Evolutionary conservation across 2,329 filamentous ascomycete genomes (phyloP).

Genomic region (Passalora sequoiae): DNA sequence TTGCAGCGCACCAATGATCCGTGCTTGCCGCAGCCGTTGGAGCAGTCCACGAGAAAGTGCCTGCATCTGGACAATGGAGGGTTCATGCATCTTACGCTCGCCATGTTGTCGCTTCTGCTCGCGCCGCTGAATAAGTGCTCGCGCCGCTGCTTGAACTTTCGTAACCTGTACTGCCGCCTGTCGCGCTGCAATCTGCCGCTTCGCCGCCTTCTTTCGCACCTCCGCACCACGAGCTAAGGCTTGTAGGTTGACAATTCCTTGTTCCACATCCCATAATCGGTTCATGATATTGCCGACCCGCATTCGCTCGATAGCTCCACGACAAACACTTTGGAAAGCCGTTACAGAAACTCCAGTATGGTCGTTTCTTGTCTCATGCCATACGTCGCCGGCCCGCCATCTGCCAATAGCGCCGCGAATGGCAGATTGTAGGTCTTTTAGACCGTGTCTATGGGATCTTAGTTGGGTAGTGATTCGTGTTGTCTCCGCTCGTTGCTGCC

Average conservation of each 20-base stretch:
- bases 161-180: slow-evolving; percentile 58
- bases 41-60: slow-evolving; percentile 40
- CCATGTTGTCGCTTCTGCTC: slow-evolving; percentile 29
- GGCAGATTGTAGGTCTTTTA: slow-evolving; percentile 40
- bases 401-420: slow-evolving; percentile 52
- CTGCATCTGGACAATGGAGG: slow-evolving; percentile 34
- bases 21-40: slow-evolving; percentile 33
- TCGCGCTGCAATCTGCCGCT: slow-evolving; percentile 47
- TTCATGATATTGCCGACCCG: slow-evolving; percentile 79
- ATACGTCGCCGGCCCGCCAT: slow-evolving; percentile 49
- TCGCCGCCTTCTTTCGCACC: slow-evolving; percentile 54
- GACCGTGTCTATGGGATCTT: slow-evolving; percentile 42
- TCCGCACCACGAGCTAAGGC: slow-evolving; percentile 55
- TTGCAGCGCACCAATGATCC: slow-evolving; percentile 28
- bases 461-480: slow-evolving; percentile 45
- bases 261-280: slow-evolving; percentile 78
- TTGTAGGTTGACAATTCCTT: slow-evolving; percentile 72
- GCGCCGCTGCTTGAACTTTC: slow-evolving; percentile 50
- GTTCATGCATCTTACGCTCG: slow-evolving; percentile 26
- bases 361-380: slow-evolving; percentile 34
- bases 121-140: slow-evolving; percentile 61
- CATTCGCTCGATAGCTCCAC: slow-evolving; percentile 73
- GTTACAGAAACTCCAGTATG: slow-evolving; percentile 32
- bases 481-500: slow-evolving; percentile 47
- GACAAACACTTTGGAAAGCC: slow-evolving; percentile 39